phyloP scores from a whole-genome alignment of 805 yeast genomes.

The Tanozyma kutaoensis region DNA sequence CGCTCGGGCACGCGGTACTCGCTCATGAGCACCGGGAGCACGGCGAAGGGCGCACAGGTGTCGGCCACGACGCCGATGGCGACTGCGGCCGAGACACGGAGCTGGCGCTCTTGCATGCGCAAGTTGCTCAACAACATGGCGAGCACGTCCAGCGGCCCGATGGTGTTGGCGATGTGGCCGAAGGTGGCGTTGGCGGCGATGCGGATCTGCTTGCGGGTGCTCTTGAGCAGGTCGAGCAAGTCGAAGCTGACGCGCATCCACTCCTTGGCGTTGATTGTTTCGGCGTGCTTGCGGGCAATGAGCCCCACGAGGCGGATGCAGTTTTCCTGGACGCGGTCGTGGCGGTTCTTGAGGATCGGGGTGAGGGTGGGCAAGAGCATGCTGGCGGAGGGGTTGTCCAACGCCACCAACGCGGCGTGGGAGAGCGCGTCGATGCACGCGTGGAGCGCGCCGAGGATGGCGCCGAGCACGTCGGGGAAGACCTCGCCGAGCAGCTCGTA shows the following conservation, averaged over 20 bases:
- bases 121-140: constrained; percentile 74
- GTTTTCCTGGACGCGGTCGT: constrained; percentile 81
- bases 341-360: constrained; percentile 81
- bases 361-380: constrained; percentile 80
- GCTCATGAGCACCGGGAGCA: constrained; percentile 88
- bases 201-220: constrained; percentile 64
- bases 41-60: constrained; percentile 84
- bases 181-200: constrained; percentile 82
- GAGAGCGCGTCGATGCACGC: constrained; percentile 51
- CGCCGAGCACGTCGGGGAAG: constrained; percentile 86
- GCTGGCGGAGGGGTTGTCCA: constrained; percentile 55
- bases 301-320: constrained; percentile 69
- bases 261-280: constrained; percentile 77
- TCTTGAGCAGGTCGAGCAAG: constrained; percentile 75
- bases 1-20: constrained; percentile 87
- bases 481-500: constrained; percentile 92
- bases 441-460: constrained; percentile 60
- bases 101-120: constrained; percentile 88
- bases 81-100: constrained; percentile 93
- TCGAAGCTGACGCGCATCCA: constrained; percentile 97
- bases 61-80: constrained; percentile 97
- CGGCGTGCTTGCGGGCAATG: constrained; percentile 71
- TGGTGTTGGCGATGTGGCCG: constrained; percentile 80
- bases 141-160: constrained; percentile 92
- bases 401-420: constrained; percentile 37